A percentile compares a stretch with the other conserved stretches of the same genome.
These are phyloP conservation scores for Boechera stricta DNA, from an alignment of 345 rosid species.

Conservation along the genomic window DNA sequence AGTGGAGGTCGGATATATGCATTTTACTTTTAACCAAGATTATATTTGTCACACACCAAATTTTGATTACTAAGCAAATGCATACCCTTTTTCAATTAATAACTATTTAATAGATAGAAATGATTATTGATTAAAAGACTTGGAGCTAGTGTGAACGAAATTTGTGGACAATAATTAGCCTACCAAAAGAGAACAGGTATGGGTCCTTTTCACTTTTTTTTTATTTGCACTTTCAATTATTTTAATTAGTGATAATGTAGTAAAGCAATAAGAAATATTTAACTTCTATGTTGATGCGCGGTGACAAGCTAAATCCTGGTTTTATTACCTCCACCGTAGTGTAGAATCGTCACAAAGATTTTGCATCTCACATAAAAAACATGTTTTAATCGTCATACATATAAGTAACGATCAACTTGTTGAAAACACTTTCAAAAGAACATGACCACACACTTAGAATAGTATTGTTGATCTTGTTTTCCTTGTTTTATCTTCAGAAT, in stretches of 20 bases:
- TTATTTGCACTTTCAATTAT: conserved; percentile 30
- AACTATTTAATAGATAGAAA: not conserved
- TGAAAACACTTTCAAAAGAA: conserved; percentile 14
- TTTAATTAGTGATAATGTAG: conserved; percentile 36
- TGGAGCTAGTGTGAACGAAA: conserved; percentile 26
- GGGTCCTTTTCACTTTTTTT: conserved; percentile 11
- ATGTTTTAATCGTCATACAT: conserved; percentile 12
- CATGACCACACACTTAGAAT: conserved; percentile 19
- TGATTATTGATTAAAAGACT: conserved; percentile 25
- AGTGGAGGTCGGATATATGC: conserved; percentile 36
- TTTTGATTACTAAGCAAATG: conserved; percentile 31
- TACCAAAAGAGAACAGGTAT: conserved; percentile 34
- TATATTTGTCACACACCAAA: conserved; percentile 8
- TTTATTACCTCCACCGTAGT: conserved; percentile 18
- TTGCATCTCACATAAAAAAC: conserved; percentile 35
- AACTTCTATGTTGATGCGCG: conserved; percentile 33
- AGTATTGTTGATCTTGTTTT: conserved; percentile 9
- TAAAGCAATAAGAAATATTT: conserved; percentile 34
- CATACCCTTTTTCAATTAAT: conserved; percentile 8
- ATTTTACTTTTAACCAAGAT: conserved; percentile 29
- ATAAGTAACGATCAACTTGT: conserved; percentile 27
- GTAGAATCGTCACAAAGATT: conserved; percentile 26
- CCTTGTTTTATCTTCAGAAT: not conserved
- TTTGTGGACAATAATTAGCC: conserved; percentile 42
- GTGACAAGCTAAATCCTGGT: conserved; percentile 39